Conservation (phyloP, 305 asterid genomes). For the Fraxinus paxiana region DNA sequence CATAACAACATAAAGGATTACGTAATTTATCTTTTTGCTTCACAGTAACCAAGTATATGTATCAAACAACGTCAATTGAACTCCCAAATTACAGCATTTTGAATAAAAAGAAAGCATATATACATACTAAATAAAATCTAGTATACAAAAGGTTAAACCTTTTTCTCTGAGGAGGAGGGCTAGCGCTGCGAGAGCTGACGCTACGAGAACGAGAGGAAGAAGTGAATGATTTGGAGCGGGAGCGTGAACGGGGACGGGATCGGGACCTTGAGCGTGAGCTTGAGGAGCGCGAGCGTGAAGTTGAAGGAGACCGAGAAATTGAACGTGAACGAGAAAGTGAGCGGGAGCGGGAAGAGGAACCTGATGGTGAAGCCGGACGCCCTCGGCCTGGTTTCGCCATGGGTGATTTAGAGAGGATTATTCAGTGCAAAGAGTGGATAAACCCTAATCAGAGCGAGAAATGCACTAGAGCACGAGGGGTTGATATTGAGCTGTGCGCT, state of each 20-base stretch:
- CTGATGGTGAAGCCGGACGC: conserved; percentile 42
- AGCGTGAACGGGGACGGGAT: conserved; percentile 37
- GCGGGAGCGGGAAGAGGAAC: conserved; percentile 23
- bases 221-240: conserved; percentile 35
- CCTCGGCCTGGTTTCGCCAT: conserved; percentile 51
- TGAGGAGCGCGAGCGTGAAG: conserved; percentile 26
- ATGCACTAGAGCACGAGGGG: background rate
- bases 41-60: background rate
- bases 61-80: background rate
- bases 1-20: background rate
- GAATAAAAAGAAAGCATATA: background rate
- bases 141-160: background rate
- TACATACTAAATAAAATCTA: background rate
- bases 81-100: background rate
- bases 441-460: background rate
- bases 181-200: conserved; percentile 39
- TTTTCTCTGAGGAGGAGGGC: conserved; percentile 24
- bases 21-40: background rate
- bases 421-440: background rate
- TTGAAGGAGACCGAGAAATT: conserved; percentile 5
- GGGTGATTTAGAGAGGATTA: background rate
- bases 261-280: conserved; percentile 27
- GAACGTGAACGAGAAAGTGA: background rate
- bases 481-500: background rate
- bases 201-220: conserved; percentile 41